phyloP scores from a whole-genome alignment of 345 rosid species.

The Lepidium aucheri region DNA sequence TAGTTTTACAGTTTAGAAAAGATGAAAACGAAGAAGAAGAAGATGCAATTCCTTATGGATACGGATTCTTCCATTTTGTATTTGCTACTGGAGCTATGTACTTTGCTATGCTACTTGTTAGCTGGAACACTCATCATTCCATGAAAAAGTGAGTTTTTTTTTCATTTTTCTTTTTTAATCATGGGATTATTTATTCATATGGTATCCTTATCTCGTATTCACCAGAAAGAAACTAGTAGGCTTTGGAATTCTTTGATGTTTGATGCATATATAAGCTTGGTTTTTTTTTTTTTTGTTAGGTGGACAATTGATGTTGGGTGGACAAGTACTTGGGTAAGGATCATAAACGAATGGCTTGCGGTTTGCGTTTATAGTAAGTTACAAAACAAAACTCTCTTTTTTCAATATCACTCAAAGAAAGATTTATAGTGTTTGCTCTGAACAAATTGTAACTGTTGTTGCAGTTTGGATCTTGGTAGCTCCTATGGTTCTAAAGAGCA shows the following conservation, averaged over 20 bases:
- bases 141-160: slow-evolving; percentile 54
- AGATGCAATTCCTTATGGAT: slow-evolving; percentile 76
- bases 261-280: not conserved
- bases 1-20: slow-evolving; percentile 33
- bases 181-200: too few relatives aligned
- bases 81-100: slow-evolving; percentile 97
- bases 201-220: too few relatives aligned
- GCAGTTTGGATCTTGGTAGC: slow-evolving; percentile 94
- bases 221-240: not conserved
- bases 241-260: not conserved
- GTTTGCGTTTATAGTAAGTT: slow-evolving; percentile 80
- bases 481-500: slow-evolving; percentile 49
- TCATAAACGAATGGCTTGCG: slow-evolving; percentile 90
- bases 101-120: slow-evolving; percentile 82
- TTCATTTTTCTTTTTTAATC: too few relatives aligned
- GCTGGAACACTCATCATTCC: slow-evolving; percentile 86
- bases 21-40: slow-evolving; percentile 38
- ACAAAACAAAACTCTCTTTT: not conserved
- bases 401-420: too few relatives aligned
- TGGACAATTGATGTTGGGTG: slow-evolving; percentile 98
- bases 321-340: slow-evolving; percentile 97
- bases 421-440: not conserved
- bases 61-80: slow-evolving; percentile 95
- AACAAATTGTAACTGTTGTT: not conserved
- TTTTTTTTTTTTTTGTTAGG: slow-evolving; percentile 29